These are phyloP conservation scores for Tuber microsphaerosporum DNA, from an alignment of 495 filamentous ascomycete genomes.

Conservation along the genomic window DNA sequence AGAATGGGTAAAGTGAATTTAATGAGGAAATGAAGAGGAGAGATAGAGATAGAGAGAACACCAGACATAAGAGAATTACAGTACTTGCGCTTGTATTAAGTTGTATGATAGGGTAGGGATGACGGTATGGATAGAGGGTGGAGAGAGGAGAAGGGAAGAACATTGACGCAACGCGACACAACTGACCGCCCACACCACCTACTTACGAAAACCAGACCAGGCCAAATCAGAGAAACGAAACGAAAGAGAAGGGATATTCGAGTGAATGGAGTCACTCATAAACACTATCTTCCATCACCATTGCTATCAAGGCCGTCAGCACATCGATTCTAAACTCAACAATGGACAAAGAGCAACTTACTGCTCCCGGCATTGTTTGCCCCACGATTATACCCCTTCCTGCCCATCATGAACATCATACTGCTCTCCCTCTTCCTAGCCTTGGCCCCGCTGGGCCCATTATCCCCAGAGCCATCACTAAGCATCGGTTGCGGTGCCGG, in stretches of 20 bases:
- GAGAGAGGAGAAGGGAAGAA: background rate
- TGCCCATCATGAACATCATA: constrained; percentile 52
- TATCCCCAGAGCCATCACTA: constrained; percentile 12
- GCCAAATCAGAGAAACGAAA: constrained; percentile 10
- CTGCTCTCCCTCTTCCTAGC: constrained; percentile 55
- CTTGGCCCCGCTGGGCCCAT: constrained; percentile 41
- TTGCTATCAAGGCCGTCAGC: constrained; percentile 20
- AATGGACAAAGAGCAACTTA: constrained; percentile 25
- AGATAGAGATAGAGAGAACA: background rate
- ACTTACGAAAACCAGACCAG: constrained; percentile 11
- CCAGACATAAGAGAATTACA: background rate
- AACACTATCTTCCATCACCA: constrained; percentile 36
- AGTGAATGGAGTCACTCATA: constrained; percentile 19
- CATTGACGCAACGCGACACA: background rate
- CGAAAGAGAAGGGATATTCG: constrained; percentile 5
- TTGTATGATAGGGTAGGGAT: background rate
- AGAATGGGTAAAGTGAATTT: background rate
- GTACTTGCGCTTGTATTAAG: background rate
- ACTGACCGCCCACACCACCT: background rate
- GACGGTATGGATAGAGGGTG: background rate
- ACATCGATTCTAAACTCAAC: background rate
- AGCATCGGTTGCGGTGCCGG: constrained; percentile 11
- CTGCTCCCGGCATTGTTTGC: constrained; percentile 18
- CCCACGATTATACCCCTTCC: constrained; percentile 33
- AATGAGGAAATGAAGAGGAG: background rate